Evolutionary conservation across 331 rosid species (phyloP).

Genomic region (Prunus yedoensis): DNA sequence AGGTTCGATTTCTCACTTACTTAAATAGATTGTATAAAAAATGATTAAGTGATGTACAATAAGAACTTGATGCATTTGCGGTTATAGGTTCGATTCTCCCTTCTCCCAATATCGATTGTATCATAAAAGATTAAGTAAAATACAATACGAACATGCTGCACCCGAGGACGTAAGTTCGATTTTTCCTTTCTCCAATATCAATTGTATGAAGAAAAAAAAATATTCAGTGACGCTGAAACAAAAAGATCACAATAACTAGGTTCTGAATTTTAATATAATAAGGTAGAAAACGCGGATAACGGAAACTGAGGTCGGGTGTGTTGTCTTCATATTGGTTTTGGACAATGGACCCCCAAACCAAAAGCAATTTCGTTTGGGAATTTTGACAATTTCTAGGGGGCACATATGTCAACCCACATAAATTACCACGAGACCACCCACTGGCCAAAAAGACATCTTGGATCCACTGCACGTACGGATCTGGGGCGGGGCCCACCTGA

Average conservation of each 20-base stretch:
- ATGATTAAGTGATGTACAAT: no score
- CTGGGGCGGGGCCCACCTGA: slow-evolving; percentile 14
- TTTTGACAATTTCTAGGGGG: slow-evolving; percentile 20
- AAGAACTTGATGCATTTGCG: no score
- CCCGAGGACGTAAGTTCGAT: no score
- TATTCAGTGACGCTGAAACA: no score
- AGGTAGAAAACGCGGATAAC: neutral
- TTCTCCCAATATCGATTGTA: no score
- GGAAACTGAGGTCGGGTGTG: neutral
- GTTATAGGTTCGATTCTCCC: no score
- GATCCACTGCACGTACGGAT: slow-evolving; percentile 44
- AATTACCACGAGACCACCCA: neutral
- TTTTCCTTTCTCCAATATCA: no score
- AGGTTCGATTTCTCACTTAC: no score
- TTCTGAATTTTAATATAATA: neutral
- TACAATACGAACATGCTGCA: no score
- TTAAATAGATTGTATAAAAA: no score
- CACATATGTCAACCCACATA: slow-evolving; percentile 24
- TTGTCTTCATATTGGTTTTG: neutral
- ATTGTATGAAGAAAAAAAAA: no score
- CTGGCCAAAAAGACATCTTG: slow-evolving; percentile 11
- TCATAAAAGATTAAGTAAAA: no score
- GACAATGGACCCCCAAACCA: neutral
- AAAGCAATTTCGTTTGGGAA: neutral
- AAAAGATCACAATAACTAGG: neutral